phyloP scores from a whole-genome alignment of 306 rosid species.

The Alnus rubra region DNA sequence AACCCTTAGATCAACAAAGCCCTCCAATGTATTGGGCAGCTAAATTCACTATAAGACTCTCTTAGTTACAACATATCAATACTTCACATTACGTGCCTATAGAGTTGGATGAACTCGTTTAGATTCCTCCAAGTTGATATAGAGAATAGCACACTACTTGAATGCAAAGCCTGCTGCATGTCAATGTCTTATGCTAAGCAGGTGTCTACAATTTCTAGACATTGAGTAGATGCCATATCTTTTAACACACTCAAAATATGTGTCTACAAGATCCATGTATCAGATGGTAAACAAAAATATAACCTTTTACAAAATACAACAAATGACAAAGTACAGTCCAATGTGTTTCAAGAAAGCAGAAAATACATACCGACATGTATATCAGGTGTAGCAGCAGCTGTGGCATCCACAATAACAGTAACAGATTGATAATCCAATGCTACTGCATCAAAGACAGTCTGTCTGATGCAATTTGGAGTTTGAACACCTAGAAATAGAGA shows the following conservation, averaged over 20 bases:
- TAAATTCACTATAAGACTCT: not conserved
- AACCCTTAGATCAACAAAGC: not conserved
- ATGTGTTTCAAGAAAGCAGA: not conserved
- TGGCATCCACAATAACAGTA: slow-evolving; percentile 74
- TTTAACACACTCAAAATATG: not conserved
- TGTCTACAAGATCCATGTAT: not conserved
- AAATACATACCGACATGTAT: slow-evolving; percentile 59
- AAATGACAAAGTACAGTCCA: not conserved
- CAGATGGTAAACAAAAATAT: no score
- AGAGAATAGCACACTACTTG: not conserved
- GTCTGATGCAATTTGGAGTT: slow-evolving; percentile 95
- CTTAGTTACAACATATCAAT: not conserved
- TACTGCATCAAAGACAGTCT: slow-evolving; percentile 86
- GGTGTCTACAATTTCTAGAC: not conserved
- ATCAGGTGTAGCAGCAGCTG: slow-evolving; percentile 85
- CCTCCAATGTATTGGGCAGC: not conserved
- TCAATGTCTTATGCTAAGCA: not conserved
- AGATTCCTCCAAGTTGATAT: not conserved
- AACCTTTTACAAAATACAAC: slow-evolving; percentile 8
- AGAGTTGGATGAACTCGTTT: not conserved
- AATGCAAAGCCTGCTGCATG: not conserved
- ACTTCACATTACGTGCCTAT: not conserved
- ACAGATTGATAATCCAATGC: slow-evolving; percentile 75
- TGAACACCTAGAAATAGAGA: slow-evolving; percentile 64
- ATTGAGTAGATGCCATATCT: not conserved